phyloP scores from a whole-genome alignment of 78 protist species.

The Dictyostelium intermedium region DNA sequence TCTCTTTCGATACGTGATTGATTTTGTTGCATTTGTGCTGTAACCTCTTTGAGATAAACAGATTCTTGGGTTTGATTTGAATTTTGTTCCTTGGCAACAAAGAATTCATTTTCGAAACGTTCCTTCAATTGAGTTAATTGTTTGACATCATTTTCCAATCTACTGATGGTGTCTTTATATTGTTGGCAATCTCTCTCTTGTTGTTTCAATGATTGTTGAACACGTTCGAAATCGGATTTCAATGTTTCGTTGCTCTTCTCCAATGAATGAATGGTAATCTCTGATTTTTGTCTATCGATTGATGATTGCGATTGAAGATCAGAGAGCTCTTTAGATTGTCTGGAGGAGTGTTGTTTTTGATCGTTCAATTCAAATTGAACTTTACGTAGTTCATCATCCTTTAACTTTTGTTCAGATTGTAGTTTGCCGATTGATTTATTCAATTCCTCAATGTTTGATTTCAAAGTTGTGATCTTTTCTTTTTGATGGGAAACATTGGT shows the following conservation, averaged over 20 bases:
- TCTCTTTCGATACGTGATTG: constrained; percentile 52
- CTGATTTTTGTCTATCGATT: constrained; percentile 40
- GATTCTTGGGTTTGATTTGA: constrained; percentile 39
- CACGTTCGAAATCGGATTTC: not conserved
- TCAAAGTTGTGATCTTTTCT: constrained; percentile 10
- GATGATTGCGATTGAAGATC: constrained; percentile 3
- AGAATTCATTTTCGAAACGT: constrained; percentile 75
- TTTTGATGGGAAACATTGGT: not conserved
- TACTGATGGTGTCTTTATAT: not conserved
- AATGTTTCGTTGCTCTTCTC: not conserved
- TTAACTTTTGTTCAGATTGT: not conserved
- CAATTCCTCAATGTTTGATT: constrained; percentile 1
- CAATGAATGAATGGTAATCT: not conserved
- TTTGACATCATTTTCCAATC: constrained; percentile 39
- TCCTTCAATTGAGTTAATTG: constrained; percentile 48
- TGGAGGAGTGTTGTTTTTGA: not conserved
- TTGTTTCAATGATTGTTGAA: constrained; percentile 18
- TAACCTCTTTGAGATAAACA: constrained; percentile 57
- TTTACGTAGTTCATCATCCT: constrained; percentile 4
- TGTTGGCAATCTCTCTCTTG: not conserved
- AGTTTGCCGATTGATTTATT: not conserved
- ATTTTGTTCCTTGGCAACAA: constrained; percentile 46
- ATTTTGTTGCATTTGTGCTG: constrained; percentile 52
- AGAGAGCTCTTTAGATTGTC: constrained; percentile 29
- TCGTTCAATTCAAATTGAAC: constrained; percentile 1